Evolutionary conservation across 148 eudicot genomes (phyloP), one percentile per base, ranked within the genome.

Genomic region (Chenopodium formosanum): DNA sequence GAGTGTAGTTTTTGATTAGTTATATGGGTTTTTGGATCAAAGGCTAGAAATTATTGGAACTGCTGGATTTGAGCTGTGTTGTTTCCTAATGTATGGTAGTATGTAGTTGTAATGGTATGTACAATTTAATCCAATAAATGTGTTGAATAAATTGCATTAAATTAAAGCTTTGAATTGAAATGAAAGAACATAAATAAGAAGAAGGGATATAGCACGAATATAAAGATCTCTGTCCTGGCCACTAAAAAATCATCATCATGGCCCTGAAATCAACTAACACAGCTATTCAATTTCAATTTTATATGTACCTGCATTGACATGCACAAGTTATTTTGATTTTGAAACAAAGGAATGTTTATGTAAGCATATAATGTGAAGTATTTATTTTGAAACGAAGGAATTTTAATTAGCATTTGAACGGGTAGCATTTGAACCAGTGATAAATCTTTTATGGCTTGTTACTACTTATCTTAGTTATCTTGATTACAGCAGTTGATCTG

Each of bases 181-280:
- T 73, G 70, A 40, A 70, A 53, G 27, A 23, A 37, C 40, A 37
- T 37, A 37, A 37, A 37, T 37, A 37, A 37, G 40, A 4, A 37
- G 40, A 37, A 37, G 40, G 7, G 6, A 37, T 6, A 29, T 29
- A 37, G 40, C 86, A 84, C 60, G 4, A 84, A 84, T 84, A 5
- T 70, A 62, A 34, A 81, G 25, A 84, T 84, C 86, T 84, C 81
- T 81, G 86, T 84, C 82, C 81, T 81, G 86, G 53, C 56, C 78
- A 81, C 84, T 81, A 81, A 81, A 71, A 72, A 80, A 64, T 74
- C 83, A 84, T 84, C 83, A 83, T 84, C 86, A 80, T 80, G 86
- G 86, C 83, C 86, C 86, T 84, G 83, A 84, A 84, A 80, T 84
- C 86, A 84, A 84, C 78, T 84, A 81, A 71, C 67, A 60, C 75